A percentile compares a stretch with the other conserved stretches of the same genome.
Evolutionary conservation across 116 monocot genomes (phyloP).

Genomic region (Papilionanthe hybrid): DNA sequence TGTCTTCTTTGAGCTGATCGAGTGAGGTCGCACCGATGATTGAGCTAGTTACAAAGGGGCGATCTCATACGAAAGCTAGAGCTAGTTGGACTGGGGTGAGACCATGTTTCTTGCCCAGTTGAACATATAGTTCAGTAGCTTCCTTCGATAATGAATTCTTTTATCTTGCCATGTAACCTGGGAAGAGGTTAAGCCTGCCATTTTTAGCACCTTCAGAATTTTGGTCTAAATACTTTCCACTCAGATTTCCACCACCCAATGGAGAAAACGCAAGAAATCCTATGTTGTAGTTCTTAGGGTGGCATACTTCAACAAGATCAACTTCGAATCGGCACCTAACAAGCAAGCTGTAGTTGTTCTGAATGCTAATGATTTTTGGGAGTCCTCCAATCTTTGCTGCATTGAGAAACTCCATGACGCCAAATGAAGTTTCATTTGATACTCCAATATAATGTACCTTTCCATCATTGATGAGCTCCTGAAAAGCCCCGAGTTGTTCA

Average conservation of each 20-base stretch:
- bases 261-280: slow-evolving; percentile 89
- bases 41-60: slow-evolving; percentile 63
- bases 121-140: slow-evolving; percentile 58
- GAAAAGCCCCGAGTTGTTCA: slow-evolving; percentile 79
- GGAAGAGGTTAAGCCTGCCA: slow-evolving; percentile 78
- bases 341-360: slow-evolving; percentile 82
- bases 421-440: slow-evolving; percentile 96
- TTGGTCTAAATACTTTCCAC: slow-evolving; percentile 73
- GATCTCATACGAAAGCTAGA: slow-evolving; percentile 75
- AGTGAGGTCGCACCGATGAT: slow-evolving; percentile 86
- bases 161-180: slow-evolving; percentile 94
- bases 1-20: slow-evolving; percentile 80
- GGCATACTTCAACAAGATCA: slow-evolving; percentile 89
- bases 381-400: slow-evolving; percentile 70
- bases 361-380: slow-evolving; percentile 92
- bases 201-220: slow-evolving; percentile 55
- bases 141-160: slow-evolving; percentile 71
- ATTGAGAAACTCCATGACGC: slow-evolving; percentile 93
- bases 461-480: slow-evolving; percentile 76
- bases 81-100: slow-evolving; percentile 84
- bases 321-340: slow-evolving; percentile 80
- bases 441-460: slow-evolving; percentile 97
- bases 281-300: slow-evolving; percentile 85
- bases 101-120: slow-evolving; percentile 64
- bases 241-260: slow-evolving; percentile 71